These are phyloP conservation scores for Leucosporidium creatinivorum DNA, from an alignment of 768 basidiomycete species.

Conservation along the genomic window DNA sequence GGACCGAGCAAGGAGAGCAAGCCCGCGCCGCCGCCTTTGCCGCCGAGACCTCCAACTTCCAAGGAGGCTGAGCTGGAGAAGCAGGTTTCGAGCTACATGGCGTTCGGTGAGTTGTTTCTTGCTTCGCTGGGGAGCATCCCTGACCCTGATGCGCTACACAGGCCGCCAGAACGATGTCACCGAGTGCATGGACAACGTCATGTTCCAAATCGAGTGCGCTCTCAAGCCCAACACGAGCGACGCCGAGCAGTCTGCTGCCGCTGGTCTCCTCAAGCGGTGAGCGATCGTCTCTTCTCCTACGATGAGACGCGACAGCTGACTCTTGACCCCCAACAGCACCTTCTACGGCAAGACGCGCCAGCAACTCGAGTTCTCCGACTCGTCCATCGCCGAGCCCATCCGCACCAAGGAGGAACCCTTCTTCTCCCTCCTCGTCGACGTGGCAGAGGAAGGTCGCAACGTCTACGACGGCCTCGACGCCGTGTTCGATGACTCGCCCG, in stretches of 20 bases:
- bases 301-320: neutral
- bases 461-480: constrained; percentile 87
- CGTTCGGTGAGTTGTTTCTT: constrained; percentile 13
- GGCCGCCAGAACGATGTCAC: constrained; percentile 96
- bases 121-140: neutral
- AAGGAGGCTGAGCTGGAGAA: constrained; percentile 19
- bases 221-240: constrained; percentile 55
- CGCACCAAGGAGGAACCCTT: constrained; percentile 88
- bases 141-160: neutral
- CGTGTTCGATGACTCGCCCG: constrained; percentile 77
- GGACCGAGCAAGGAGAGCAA: neutral
- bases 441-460: constrained; percentile 72
- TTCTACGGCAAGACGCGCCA: constrained; percentile 87
- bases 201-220: constrained; percentile 96
- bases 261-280: constrained; percentile 76
- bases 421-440: constrained; percentile 83
- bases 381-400: constrained; percentile 40
- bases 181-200: constrained; percentile 98
- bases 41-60: neutral
- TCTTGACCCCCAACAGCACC: constrained; percentile 45
- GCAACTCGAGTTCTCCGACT: constrained; percentile 41
- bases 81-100: constrained; percentile 28
- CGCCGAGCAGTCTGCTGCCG: constrained; percentile 48
- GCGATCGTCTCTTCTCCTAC: neutral
- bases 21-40: neutral